A percentile compares a stretch with the other conserved stretches of the same genome.
phyloP scores from a whole-genome alignment of 176 grass and related monocot genomes.

The Triticum dicoccoides region DNA sequence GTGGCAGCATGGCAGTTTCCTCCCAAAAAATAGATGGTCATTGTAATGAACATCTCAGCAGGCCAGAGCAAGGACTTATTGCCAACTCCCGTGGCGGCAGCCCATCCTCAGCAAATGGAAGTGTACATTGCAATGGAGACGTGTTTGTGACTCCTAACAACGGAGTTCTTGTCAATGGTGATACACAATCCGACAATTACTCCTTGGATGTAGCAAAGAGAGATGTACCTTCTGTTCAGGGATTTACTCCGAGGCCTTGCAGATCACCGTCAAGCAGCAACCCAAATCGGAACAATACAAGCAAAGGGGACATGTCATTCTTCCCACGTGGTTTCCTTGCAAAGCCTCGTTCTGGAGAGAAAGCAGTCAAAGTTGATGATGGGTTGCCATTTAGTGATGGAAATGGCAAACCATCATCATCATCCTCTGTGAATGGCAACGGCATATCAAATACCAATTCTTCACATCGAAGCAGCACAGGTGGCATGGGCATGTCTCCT shows the following conservation, averaged over 20 bases:
- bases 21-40: conserved; percentile 39
- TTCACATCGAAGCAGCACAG: conserved; percentile 17
- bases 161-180: conserved; percentile 12
- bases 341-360: conserved; percentile 20
- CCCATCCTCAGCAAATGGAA: conserved; percentile 18
- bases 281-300: conserved; percentile 14
- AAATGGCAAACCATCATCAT: conserved; percentile 26
- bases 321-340: conserved; percentile 34
- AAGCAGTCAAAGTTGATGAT: conserved; percentile 26
- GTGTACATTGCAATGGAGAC: conserved; percentile 40
- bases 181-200: background rate
- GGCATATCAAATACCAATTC: conserved; percentile 11
- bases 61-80: conserved; percentile 29
- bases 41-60: conserved; percentile 36
- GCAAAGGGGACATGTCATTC: conserved; percentile 42
- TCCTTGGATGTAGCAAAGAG: conserved; percentile 13
- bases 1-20: conserved; percentile 8
- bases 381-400: conserved; percentile 24
- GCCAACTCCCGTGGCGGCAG: background rate
- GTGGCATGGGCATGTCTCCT: conserved; percentile 20
- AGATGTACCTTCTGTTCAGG: conserved; percentile 28
- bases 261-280: conserved; percentile 30
- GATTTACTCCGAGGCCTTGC: conserved; percentile 43
- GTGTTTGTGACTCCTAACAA: conserved; percentile 12
- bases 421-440: conserved; percentile 31